Percentiles rank a stretch among this genome's conserved stretches.
These are phyloP conservation scores for Rhinocladiella similis DNA, from an alignment of 2,329 filamentous ascomycete species.

Conservation along the genomic window DNA sequence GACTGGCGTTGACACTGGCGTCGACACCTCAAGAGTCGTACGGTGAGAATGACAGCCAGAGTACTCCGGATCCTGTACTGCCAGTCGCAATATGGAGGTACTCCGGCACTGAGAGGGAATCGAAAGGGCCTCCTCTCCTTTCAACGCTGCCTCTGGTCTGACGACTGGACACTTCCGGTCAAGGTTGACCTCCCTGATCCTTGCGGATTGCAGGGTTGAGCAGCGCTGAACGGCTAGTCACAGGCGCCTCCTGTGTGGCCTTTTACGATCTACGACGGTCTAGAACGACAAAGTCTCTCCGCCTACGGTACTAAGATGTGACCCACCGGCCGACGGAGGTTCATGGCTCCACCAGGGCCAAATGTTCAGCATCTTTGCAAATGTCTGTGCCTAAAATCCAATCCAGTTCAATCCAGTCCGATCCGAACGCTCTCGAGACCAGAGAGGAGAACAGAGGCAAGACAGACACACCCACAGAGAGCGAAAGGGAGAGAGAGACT, in stretches of 20 bases:
- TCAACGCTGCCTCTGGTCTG: no score
- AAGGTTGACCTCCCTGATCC: not conserved
- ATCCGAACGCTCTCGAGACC: not conserved
- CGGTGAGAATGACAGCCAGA: no score
- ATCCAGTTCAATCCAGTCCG: not conserved
- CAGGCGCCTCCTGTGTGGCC: not conserved
- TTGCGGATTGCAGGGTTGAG: not conserved
- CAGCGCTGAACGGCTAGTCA: not conserved
- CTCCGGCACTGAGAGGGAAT: no score
- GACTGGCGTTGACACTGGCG: no score
- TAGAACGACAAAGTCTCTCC: slow-evolving; percentile 11
- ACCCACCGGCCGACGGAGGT: not conserved
- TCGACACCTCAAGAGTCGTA: no score
- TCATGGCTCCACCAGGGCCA: not conserved
- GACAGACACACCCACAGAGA: no score
- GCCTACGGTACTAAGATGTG: not conserved
- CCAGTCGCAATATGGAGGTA: no score
- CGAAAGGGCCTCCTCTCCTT: no score
- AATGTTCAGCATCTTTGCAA: slow-evolving; percentile 8
- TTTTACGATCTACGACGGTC: slow-evolving; percentile 20
- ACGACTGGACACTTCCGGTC: no score
- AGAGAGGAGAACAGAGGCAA: no score
- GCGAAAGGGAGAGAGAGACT: no score
- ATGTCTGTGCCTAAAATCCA: not conserved
- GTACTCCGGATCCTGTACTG: no score